phyloP scores from a whole-genome alignment of 2,329 filamentous ascomycete species.

The Epichloe festucae region DNA sequence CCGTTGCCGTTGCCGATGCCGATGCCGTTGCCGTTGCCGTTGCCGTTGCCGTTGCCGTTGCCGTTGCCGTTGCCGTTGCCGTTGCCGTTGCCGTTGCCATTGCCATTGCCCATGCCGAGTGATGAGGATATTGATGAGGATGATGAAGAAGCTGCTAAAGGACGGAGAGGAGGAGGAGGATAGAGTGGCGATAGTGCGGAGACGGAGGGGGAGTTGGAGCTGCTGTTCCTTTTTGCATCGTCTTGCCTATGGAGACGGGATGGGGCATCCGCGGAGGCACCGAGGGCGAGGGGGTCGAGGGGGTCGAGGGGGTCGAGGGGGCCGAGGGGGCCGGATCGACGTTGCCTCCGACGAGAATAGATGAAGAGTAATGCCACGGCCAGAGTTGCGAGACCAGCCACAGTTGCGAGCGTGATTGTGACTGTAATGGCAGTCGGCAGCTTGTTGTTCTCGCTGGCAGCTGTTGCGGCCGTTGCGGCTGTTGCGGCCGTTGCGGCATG shows the following conservation, averaged over 20 bases:
- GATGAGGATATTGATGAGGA: background rate
- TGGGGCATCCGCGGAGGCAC: background rate
- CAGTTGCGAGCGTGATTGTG: constrained; percentile 1
- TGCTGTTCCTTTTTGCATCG: background rate
- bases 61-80: background rate
- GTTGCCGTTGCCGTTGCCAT: too few species aligned
- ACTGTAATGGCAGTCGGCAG: background rate
- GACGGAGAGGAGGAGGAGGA: background rate
- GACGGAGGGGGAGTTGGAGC: background rate
- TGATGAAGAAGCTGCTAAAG: background rate
- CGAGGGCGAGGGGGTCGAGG: background rate
- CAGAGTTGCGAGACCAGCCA: background rate
- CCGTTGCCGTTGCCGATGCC: background rate
- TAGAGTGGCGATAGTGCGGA: background rate
- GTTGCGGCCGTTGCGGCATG: background rate
- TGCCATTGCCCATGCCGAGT: background rate
- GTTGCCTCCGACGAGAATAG: background rate
- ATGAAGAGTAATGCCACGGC: background rate
- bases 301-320: too few species aligned
- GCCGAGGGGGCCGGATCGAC: background rate
- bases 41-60: background rate
- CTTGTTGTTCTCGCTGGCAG: background rate
- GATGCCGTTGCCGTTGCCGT: too few species aligned
- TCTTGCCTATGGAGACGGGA: background rate
- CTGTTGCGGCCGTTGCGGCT: too few species aligned